phyloP scores from a whole-genome alignment of 1,284 basidiomycete species.

The Rhizoctonia solani region DNA sequence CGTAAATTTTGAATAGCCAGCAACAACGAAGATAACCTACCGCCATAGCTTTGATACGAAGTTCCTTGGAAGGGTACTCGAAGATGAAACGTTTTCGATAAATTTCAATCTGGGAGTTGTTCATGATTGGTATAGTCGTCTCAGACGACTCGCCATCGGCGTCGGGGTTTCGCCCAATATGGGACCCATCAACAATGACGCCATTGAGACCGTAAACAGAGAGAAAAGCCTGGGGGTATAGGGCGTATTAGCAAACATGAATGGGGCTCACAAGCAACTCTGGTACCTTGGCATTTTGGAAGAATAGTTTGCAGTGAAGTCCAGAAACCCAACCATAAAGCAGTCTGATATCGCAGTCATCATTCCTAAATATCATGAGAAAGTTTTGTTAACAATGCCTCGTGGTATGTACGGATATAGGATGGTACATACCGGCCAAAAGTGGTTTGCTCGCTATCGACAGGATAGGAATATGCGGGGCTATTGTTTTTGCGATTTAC shows the following conservation, averaged over 20 bases:
- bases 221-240: conserved; percentile 59
- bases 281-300: conserved; percentile 62
- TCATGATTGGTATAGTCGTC: conserved; percentile 60
- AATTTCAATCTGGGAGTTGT: conserved; percentile 67
- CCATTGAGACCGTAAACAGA: conserved; percentile 62
- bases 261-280: neutral
- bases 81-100: conserved; percentile 69
- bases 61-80: conserved; percentile 70
- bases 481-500: conserved; percentile 37
- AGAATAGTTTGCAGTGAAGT: conserved; percentile 68
- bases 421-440: conserved; percentile 60
- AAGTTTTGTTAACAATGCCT: conserved; percentile 9
- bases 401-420: conserved; percentile 24
- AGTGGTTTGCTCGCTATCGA: conserved; percentile 66
- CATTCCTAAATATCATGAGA: conserved; percentile 40
- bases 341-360: conserved; percentile 61
- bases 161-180: conserved; percentile 32
- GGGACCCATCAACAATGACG: conserved; percentile 61
- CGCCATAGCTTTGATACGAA: conserved; percentile 48
- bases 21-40: conserved; percentile 15
- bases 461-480: conserved; percentile 63
- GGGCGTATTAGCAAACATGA: neutral
- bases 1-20: conserved; percentile 5
- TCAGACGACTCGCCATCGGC: conserved; percentile 48
- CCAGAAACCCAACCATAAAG: conserved; percentile 66